Evolutionary conservation across 2,329 filamentous ascomycete genomes (phyloP), one percentile per base, ranked within the genome.

Genomic region (Tolypocladium endophyticum): DNA sequence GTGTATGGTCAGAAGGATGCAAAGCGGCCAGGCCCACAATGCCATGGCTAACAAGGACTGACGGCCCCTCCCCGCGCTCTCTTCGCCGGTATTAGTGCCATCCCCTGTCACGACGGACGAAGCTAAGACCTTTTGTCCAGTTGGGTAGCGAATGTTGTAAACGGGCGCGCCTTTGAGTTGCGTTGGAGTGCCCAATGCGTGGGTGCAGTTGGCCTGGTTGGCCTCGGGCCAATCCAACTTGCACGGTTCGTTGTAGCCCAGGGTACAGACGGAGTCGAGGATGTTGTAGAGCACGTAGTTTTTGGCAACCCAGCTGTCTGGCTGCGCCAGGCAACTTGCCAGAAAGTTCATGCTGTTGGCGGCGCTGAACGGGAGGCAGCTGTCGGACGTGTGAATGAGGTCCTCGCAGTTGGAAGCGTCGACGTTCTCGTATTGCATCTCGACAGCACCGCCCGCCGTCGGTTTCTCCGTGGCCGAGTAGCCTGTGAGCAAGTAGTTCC

Each of bases 401-500:
- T 70, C 66, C 16, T 69, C 68, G 71, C 83, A 85, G 35, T 78
- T 71, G 60, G 69, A 72, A 33, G 76, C 73, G 60, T 74, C 73
- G 39, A 77, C 77, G 59, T 74, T 70, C 62, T 77, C 73, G 61
- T 73, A 80, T 18, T 74, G 70, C 73, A 83, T 83, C 25, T 73
- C 69, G 28, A 81, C 65, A 14, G 73, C 73, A 25, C 81, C 82
- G 55, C 81, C 82, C 2, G 73, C 68, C 3, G 69, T 71, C 33
- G 81, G 80, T 54, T 76, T 69, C 18, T 75, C 68, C 1, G 72
- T 72, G 4, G 82, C 82, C 3, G 74, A 73, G 58, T 77, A 60
- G 59, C 79, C 79, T 0, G 77, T 80, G 56, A 72, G 66, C n/a
- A 86, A 79, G 64, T 82, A 83, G 72, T 84, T 84, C 81, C 81